phyloP scores from a whole-genome alignment of 2,329 filamentous ascomycete species.

The Fusarium torreyae region DNA sequence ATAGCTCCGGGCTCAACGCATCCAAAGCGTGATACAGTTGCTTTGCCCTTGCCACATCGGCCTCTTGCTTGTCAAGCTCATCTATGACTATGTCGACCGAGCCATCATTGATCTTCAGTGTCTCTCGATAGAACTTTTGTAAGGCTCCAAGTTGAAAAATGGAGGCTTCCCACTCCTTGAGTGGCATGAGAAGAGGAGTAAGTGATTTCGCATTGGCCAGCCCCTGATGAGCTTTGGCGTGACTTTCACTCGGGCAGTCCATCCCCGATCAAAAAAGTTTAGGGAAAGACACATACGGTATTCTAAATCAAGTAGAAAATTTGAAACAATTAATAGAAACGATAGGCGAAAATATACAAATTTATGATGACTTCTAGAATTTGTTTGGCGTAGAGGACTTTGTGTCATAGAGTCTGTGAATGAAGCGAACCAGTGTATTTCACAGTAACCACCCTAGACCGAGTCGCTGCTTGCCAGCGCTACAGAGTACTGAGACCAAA shows the following conservation, averaged over 20 bases:
- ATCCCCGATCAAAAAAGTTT: neutral
- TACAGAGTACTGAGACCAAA: too few relatives aligned
- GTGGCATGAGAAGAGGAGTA: constrained; percentile 1
- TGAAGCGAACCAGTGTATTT: too few relatives aligned
- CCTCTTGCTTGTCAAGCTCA: neutral
- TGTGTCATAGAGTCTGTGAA: too few relatives aligned
- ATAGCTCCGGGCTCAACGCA: constrained; percentile 2
- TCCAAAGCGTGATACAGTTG: constrained; percentile 5
- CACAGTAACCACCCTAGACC: too few relatives aligned
- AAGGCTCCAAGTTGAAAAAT: constrained; percentile 7
- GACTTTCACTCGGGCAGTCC: constrained; percentile 9
- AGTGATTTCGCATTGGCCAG: neutral
- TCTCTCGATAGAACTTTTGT: constrained; percentile 19
- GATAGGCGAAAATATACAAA: too few relatives aligned
- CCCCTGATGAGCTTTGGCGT: constrained; percentile 1
- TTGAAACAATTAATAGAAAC: too few relatives aligned
- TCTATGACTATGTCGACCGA: constrained; percentile 1
- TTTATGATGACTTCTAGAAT: too few relatives aligned
- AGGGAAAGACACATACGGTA: neutral
- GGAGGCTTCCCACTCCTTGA: constrained; percentile 7
- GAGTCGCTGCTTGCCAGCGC: too few relatives aligned
- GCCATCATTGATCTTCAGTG: constrained; percentile 4
- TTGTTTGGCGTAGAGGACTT: too few relatives aligned
- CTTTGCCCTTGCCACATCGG: neutral
- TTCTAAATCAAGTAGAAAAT: too few relatives aligned